Conservation (phyloP, 2,329 filamentous ascomycete species). For the Talaromyces sp. region DNA sequence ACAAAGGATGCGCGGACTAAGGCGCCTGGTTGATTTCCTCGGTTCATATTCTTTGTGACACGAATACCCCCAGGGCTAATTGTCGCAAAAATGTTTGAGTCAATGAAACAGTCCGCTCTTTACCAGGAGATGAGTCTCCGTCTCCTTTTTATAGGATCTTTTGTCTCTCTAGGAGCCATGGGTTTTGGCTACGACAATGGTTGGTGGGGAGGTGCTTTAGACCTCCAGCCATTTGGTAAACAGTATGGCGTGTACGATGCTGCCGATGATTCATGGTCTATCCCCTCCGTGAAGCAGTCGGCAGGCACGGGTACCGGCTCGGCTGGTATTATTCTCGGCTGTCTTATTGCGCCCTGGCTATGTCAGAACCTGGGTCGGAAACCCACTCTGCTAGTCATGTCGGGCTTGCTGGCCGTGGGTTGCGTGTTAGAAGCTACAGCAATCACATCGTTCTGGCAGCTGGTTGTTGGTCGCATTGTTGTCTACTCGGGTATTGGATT, state of each 20-base stretch:
- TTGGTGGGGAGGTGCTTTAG: constrained; percentile 20
- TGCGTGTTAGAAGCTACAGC: constrained; percentile 17
- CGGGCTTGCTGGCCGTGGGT: constrained; percentile 10
- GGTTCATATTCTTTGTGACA: neutral
- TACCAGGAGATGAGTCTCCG: constrained; percentile 14
- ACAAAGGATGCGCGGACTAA: neutral
- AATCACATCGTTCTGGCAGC: constrained; percentile 23
- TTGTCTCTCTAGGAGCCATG: constrained; percentile 13
- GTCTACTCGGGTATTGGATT: constrained; percentile 21
- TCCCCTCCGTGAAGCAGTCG: constrained; percentile 10
- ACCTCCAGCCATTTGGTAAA: constrained; percentile 11
- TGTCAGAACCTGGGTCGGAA: constrained; percentile 16
- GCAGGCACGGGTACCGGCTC: constrained; percentile 12
- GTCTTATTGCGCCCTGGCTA: constrained; percentile 10
- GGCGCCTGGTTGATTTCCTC: neutral
- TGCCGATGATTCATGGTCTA: constrained; percentile 5
- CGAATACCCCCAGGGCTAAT: neutral
- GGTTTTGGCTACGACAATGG: constrained; percentile 21
- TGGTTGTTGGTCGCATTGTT: constrained; percentile 29
- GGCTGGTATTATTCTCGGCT: constrained; percentile 15
- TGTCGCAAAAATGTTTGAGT: constrained; percentile 1
- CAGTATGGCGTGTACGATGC: constrained; percentile 12
- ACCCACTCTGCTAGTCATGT: constrained; percentile 15
- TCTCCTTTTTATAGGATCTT: constrained; percentile 15
- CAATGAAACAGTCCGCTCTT: constrained; percentile 7